Evolutionary conservation across 2,329 filamentous ascomycete species (phyloP).

Genomic region (Neurospora crassa): DNA sequence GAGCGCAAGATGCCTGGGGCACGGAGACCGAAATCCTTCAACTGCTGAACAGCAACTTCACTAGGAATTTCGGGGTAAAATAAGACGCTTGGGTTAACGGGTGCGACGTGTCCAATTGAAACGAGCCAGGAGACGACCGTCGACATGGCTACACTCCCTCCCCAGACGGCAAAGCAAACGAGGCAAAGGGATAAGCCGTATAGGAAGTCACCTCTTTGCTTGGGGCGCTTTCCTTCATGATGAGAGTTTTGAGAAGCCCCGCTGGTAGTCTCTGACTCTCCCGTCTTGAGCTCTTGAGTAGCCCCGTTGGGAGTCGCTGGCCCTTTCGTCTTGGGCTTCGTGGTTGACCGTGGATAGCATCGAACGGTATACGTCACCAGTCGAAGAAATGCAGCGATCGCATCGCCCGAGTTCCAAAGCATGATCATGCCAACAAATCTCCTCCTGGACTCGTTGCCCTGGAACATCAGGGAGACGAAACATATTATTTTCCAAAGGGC

Average conservation of each 20-base stretch:
- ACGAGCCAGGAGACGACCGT: not conserved
- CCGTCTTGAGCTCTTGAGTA: not conserved
- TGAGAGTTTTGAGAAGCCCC: too few species aligned
- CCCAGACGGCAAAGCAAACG: not conserved
- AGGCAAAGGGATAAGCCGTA: not conserved
- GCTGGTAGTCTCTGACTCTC: not conserved
- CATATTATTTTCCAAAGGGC: not conserved
- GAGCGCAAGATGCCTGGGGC: not conserved
- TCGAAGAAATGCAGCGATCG: too few species aligned
- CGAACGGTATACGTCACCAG: too few species aligned
- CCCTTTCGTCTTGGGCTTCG: too few species aligned
- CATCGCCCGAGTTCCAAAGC: not conserved
- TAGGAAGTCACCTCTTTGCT: not conserved
- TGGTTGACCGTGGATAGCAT: not conserved
- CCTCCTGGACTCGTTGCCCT: not conserved
- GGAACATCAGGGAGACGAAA: not conserved
- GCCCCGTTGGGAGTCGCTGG: too few species aligned
- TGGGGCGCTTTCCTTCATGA: too few species aligned
- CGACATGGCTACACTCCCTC: not conserved
- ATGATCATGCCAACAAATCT: not conserved
- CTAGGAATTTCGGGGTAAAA: not conserved
- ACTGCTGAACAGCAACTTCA: fast-evolving
- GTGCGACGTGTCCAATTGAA: not conserved
- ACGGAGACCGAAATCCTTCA: not conserved
- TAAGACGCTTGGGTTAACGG: not conserved